Evolutionary conservation across 2,329 filamentous ascomycete species (phyloP), one percentile per base, ranked within the genome.

Genomic region (Biscogniauxia sp.): DNA sequence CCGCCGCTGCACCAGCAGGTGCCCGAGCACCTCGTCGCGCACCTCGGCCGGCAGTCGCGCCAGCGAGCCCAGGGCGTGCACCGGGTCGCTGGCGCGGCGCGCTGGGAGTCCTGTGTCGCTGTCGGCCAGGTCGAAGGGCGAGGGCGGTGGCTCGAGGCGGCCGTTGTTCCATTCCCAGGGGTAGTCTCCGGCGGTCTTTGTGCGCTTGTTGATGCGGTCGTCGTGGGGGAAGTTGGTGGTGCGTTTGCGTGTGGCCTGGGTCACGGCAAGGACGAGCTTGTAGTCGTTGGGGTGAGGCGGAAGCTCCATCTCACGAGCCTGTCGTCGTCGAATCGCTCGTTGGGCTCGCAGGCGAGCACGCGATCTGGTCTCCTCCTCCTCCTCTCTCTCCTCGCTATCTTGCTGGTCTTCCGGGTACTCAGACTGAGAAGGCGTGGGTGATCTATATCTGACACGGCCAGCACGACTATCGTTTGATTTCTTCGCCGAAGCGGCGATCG

Each of bases 11-110:
- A 70, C 9, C 8, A 78, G 70, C 11, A 75, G 32, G 41, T 72
- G 57, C 4, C 72, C 63, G 19, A 75, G 70, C 6, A 78, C 75
- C 57, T 69, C 65, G 25, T 75, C 68, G 5, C 71, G 70, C 25
- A 77, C 59, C 66, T 78, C 76, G 1, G 63, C 9, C 0, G 73
- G 65, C 20, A 77, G 25, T 0, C 6, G 53, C 2, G 45, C 50
- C 20, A 72, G 53, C 2, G 4, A 17, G 17, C 69, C 64, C 53
- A 67, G 26, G 5, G 64, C 53, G 2, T 23, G 9, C 20, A 62
- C 23, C 3, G 58, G 58, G 32, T 59, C 11, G 28, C 7, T 8
- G 6, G 2, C 2, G 2, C 9, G 2, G 26, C 28, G 17, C 56
- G 37, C 52, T 28, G 28, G 49, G 23, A 15, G n/a, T 50, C 13